Evolutionary conservation across 305 asterid species (phyloP).

Genomic region (Solanum hybrid): DNA sequence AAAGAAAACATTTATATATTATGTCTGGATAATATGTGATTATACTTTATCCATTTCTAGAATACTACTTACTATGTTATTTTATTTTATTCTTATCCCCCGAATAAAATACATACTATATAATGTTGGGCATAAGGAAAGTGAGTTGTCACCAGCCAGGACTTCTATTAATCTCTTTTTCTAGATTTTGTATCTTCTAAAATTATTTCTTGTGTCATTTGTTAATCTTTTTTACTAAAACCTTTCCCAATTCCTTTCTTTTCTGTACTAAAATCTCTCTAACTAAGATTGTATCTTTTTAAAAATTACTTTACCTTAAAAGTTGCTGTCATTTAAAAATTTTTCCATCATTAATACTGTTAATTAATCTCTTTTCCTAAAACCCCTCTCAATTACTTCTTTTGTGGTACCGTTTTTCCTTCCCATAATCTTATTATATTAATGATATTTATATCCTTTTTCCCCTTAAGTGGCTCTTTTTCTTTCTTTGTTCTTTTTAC

Average conservation of each 20-base stretch:
- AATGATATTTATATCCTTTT: background rate
- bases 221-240: background rate
- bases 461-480: background rate
- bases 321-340: background rate
- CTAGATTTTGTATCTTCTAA: background rate
- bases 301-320: background rate
- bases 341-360: background rate
- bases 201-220: background rate
- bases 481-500: background rate
- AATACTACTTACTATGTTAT: background rate
- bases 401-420: background rate
- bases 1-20: too few relatives aligned
- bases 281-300: background rate
- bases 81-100: background rate
- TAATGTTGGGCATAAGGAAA: background rate
- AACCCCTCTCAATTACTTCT: background rate
- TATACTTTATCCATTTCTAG: background rate
- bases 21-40: too few relatives aligned
- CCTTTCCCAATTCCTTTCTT: background rate
- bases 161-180: background rate
- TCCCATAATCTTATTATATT: background rate
- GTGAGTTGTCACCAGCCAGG: background rate
- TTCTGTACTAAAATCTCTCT: background rate
- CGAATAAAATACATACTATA: background rate
- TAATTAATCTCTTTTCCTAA: background rate